Base-by-base conservation (phyloP, 176 grass and related monocot species). In the Oryza glaberrima region DNA sequence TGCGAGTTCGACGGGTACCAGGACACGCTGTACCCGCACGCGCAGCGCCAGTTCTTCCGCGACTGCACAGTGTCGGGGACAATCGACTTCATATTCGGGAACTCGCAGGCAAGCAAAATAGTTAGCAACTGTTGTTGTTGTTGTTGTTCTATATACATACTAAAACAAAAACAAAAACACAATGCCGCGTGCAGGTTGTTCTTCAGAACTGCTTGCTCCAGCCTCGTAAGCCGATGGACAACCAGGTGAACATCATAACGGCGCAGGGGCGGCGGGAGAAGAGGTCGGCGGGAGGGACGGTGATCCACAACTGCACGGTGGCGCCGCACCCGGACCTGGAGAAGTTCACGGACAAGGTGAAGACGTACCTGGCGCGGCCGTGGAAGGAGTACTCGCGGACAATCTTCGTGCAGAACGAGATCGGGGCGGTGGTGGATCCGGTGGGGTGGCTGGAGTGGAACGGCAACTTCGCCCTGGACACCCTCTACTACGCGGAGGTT, bases 361-460 rank as follows among this genome's bases (percentile, higher is more conserved):
- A 22, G 16, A 91, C 84, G 4, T 98, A 95, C 93, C 91, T 98
- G 7, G 93, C 93, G 2, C 70, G 96, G 7, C 96, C 96, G 0
- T 98, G 96, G 96, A 98, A 92, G 89, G 85, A 90, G 36, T 98
- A 86, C 85, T 98, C 96, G 6, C 47, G 96, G 25, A 95, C 96
- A 20, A 56, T 98, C 20, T 84, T 73, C 83, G 71, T 98, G 79
- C 93, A 98, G 77, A 92, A 90, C 82, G 85, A 94, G 61, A 79
- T 98, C 4, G 96, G 91, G 0, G 96, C 89, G 1, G 73, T 98
- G 63, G 89, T 98, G 89, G 73, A 89, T 72, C 85, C 91, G 15
- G 71, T 81, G 38, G 96, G 96, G 0, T 98, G 93, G 96, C 85
- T 94, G 20, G 93, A 94, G n/a, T 95, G 96, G 96, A 19, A 12